Base-by-base conservation (phyloP, 345 rosid genomes). In the Pelargonium nanum region DNA sequence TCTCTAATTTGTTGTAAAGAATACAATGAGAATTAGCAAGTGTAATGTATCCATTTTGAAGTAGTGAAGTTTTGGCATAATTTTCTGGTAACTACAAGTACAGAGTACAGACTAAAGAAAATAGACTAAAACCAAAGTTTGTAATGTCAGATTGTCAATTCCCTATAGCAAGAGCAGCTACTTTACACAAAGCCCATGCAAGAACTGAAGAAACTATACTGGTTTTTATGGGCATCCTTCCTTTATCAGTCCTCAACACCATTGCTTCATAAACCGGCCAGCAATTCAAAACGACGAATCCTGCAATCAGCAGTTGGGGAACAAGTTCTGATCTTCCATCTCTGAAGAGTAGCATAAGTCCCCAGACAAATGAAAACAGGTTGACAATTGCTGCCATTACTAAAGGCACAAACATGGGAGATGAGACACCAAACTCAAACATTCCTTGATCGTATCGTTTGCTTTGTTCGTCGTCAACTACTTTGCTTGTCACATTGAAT, bases 181-280 rank as follows among this genome's bases (percentile, higher is more conserved):
- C 59, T 0, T 44, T 12, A 15, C 34, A 67, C 34, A 86, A 74
- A 67, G 58, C 67, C 20, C 56, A 57, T 1, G 81, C 58, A 9
- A 83, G 26, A 57, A 76, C 45, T 20, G 55, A 26, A 26, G 82
- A 74, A 22, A 57, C 44, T 54, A 69, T 2, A 4, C 73, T 80
- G 22, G 72, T 62, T 23, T 30, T 57, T 19, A 67, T 50, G 13
- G 85, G 74, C 72, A 86, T 52, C 56, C 67, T 81, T 19, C 94
- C 95, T 24, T 70, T 59, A 50, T 88, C 88, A 23, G 25, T 83
- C 68, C 95, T 84, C 20, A 82, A 32, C 6, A 73, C 55, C 73
- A 88, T 78, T 56, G 91, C 89, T 62, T 75, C 80, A 45, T 81
- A 91, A 56, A 85, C 52, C 22, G 91, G 89, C 67, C 71, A 76